Base-by-base conservation (phyloP, 129 eudicot genomes). In the Gnaphalium uliginosum region DNA sequence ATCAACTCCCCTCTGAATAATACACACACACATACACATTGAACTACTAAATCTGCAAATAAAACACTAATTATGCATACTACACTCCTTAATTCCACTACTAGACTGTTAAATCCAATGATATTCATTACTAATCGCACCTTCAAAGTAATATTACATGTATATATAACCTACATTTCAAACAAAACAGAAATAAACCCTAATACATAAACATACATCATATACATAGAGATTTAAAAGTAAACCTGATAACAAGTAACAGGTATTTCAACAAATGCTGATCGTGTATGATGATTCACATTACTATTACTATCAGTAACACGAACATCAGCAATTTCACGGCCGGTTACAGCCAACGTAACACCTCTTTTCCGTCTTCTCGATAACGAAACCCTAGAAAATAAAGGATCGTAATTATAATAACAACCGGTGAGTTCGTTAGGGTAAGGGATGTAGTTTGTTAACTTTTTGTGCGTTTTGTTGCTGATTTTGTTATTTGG, bases 191-290 rank as follows among this genome's bases (percentile, higher is more conserved):
- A 79, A 39, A 57, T 30, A 10, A 14, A 4, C 35, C 59, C 18
- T 18, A 65, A 79, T 13, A 14, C 6, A 46, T 50, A 71, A 18
- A 2, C 33, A 22, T 60, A 25, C 14, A 24, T 8, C 66, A 11
- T 23, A 4, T 4, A 11, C 19, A 25, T 3, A 15, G n/a, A 27
- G 2, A 4, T 10, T 27, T 30, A 21, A 69, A 3, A 19, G 39
- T 21, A 30, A 54, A 90, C 98, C 98, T 93, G 98, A 54, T 90
- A 92, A 66, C 98, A 92, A 27, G 89, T 84, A 76, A 89, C 94
- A 53, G 98, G 98, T 29, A 92, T 87, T 73, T 92, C 96, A 35
- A 89, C 89, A 2, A 72, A 39, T 14, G 85, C 80, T 4, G 83
- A 76, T 68, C 68, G 85, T 6, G 74, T 41, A 71, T 76, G 77